These are phyloP conservation scores for Boletus sp. DNA, from an alignment of 768 basidiomycete genomes.

Conservation along the genomic window DNA sequence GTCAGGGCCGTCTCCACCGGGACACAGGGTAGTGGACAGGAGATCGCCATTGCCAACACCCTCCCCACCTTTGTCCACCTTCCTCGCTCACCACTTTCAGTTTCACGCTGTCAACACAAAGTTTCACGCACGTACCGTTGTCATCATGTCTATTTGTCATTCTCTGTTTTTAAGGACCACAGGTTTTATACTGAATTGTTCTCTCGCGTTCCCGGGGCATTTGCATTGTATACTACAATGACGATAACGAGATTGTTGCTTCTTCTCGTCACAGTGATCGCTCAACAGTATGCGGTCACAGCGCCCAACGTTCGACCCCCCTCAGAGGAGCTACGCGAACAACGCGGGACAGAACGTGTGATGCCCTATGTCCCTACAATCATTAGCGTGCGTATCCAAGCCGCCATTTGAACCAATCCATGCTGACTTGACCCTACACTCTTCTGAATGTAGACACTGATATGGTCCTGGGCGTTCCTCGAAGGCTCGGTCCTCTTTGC, in stretches of 20 bases:
- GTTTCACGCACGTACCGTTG: neutral
- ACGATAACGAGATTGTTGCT: constrained; percentile 6
- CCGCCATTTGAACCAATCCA: too few relatives aligned
- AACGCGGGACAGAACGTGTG: neutral
- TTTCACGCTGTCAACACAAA: neutral
- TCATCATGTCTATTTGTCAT: too few relatives aligned
- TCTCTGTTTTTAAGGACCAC: neutral
- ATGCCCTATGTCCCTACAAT: neutral
- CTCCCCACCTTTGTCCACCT: constrained; percentile 51
- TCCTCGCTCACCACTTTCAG: too few relatives aligned
- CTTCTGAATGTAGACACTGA: neutral
- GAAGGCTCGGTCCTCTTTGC: too few relatives aligned
- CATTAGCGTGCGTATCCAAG: too few relatives aligned
- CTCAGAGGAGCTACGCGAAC: constrained; percentile 12
- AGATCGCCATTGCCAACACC: constrained; percentile 34
- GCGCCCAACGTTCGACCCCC: constrained; percentile 17
- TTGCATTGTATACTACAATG: neutral
- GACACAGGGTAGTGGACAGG: constrained; percentile 48
- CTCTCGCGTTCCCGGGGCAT: too few relatives aligned
- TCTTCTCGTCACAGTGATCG: neutral
- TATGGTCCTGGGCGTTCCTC: neutral
- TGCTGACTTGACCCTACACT: neutral
- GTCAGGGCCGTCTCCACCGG: constrained; percentile 36
- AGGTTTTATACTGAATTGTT: neutral
- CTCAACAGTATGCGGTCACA: constrained; percentile 2